Percentiles rank a stretch among this genome's conserved stretches.
phyloP scores from a whole-genome alignment of 495 filamentous ascomycete species.

The Podospora pseudocomata region DNA sequence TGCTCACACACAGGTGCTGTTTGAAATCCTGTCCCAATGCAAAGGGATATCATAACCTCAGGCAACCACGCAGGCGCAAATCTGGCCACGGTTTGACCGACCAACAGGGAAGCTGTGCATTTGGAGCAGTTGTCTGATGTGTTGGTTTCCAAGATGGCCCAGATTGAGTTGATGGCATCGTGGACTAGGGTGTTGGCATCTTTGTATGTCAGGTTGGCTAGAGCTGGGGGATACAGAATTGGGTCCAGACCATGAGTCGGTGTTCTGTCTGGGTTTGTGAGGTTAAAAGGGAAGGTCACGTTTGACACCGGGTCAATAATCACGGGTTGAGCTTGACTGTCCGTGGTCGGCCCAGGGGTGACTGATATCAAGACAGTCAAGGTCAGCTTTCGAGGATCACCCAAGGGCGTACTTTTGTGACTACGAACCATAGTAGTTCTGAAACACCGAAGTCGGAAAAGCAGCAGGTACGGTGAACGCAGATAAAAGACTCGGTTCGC shows the following conservation, averaged over 20 bases:
- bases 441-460: slow-evolving; percentile 55
- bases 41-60: slow-evolving; percentile 49
- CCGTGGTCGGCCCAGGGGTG: background rate
- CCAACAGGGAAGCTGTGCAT: slow-evolving; percentile 50
- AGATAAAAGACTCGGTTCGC: background rate
- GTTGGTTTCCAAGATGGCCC: slow-evolving; percentile 42
- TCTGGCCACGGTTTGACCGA: slow-evolving; percentile 48
- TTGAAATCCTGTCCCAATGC: slow-evolving; percentile 42
- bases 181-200: slow-evolving; percentile 43
- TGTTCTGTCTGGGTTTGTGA: slow-evolving; percentile 53
- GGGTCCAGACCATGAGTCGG: slow-evolving; percentile 49
- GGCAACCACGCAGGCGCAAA: slow-evolving; percentile 48
- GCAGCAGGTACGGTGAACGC: slow-evolving; percentile 48
- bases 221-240: slow-evolving; percentile 45
- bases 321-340: slow-evolving; percentile 52
- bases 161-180: slow-evolving; percentile 40
- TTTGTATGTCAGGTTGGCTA: slow-evolving; percentile 39
- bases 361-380: background rate
- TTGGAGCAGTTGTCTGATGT: slow-evolving; percentile 46
- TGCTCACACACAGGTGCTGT: slow-evolving; percentile 44
- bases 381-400: background rate
- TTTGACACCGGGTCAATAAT: slow-evolving; percentile 56
- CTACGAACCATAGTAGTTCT: slow-evolving; percentile 42
- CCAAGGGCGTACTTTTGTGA: background rate
- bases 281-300: slow-evolving; percentile 53